Base-by-base conservation (phyloP, 257 asterid species). In the Haberlea rhodopensis region DNA sequence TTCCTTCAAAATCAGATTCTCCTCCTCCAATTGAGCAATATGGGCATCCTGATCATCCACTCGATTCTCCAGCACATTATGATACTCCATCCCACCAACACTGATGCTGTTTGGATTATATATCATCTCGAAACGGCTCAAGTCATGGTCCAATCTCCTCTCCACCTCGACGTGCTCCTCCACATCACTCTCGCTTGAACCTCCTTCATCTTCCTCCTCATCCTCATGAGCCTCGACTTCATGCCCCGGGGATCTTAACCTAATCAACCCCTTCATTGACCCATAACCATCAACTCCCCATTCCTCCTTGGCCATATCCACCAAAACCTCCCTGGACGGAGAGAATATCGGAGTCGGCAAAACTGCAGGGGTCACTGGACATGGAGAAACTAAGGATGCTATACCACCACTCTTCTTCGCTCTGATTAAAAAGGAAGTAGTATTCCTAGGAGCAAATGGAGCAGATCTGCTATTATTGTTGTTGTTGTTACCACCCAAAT, bases 331-430 rank as follows among this genome's bases (percentile, higher is more conserved):
- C n/a, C n/a, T n/a, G n/a, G n/a, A n/a, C n/a, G n/a, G n/a, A n/a
- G n/a, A n/a, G n/a, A n/a, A n/a, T n/a, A n/a, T n/a, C n/a, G n/a
- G n/a, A n/a, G n/a, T n/a, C n/a, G n/a, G n/a, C n/a, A n/a, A n/a
- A n/a, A n/a, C n/a, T n/a, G n/a, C n/a, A n/a, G n/a, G n/a, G n/a
- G n/a, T n/a, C n/a, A n/a, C n/a, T n/a, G n/a, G n/a, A n/a, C n/a
- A n/a, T n/a, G n/a, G n/a, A n/a, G n/a, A n/a, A n/a, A n/a, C n/a
- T n/a, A n/a, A n/a, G n/a, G n/a, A n/a, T n/a, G n/a, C n/a, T n/a
- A n/a, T n/a, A n/a, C n/a, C n/a, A n/a, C n/a, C 96, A 63, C 91
- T 85, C 81, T 81, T 87, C 75, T 87, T 85, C 2, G 96, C 88
- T 68, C 94, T 65, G 32, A 87, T 87, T 53, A 87, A 37, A 49